Evolutionary conservation across 1,139 yeast species (phyloP), one percentile per base, ranked within the genome.

Genomic region (Yamadazyma dendronema): DNA sequence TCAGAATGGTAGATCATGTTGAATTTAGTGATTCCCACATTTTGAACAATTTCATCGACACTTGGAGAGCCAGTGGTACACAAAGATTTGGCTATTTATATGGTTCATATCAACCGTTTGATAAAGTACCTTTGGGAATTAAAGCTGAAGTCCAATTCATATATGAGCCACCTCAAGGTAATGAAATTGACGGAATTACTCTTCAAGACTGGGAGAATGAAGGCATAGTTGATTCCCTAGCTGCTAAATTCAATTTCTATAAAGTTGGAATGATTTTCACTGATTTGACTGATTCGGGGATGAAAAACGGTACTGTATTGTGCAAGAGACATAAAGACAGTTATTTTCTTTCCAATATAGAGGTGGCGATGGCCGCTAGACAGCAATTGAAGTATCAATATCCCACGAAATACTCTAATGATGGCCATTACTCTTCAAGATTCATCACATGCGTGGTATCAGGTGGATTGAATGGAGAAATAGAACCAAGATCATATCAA

Each of bases 1-100:
- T 86, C 59, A 76, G 99, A 53, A 87, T 92, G 96, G 96, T 94
- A 15, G 99, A 94, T 60, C 97, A 94, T 64, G 94, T 92, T 22
- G 97, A 92, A 59, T 86, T 90, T 60, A 81, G 89, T 14, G 79
- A 78, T 43, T 78, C 89, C 32, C 67, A 71, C 4, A 75, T 89
- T 25, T 77, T 94, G 40, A 87, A 92, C 57, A 69, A 74, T 28
- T 92, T 94, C 59, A 86, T 94, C 41, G 94, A 92, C 47, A 67
- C 86, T 12, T 92, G 99, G 99, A 79, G 99, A 62, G 67, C 71
- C 41, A 77, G 94, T 0, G 97, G 97, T 1, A 68, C 77, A 13
- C 99, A 94, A 62, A 73, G 98, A 52, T 74, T 84, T 43, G 98
- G 97, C 0, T 73, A 82, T 42, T 61, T 94, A 61, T 83, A 88